Conservation (phyloP, 2,329 filamentous ascomycete genomes). For the Scedosporium aurantiacum region DNA sequence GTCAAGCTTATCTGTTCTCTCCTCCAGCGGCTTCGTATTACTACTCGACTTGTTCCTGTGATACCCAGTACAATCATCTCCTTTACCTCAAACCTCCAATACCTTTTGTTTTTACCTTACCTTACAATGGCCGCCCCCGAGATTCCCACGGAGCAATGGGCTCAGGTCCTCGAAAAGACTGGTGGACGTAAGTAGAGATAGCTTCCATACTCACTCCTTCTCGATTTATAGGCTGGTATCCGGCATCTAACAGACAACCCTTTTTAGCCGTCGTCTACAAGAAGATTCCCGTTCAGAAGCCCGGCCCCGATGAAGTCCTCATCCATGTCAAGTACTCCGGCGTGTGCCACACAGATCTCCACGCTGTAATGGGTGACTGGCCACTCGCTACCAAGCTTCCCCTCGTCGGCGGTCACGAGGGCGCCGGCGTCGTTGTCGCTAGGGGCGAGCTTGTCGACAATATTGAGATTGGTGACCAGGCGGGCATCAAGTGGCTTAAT, state of each 20-base stretch:
- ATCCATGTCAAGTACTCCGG: constrained; percentile 85
- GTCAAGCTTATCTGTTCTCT: too few species aligned
- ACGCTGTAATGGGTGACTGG: constrained; percentile 83
- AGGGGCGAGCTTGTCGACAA: constrained; percentile 67
- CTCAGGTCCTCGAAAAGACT: constrained; percentile 75
- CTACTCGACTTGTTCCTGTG: too few species aligned
- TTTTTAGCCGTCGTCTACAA: constrained; percentile 54
- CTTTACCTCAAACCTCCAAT: too few species aligned
- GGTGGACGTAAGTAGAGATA: constrained; percentile 48
- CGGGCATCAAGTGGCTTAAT: constrained; percentile 89
- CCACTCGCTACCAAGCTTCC: constrained; percentile 73
- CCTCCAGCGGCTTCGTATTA: too few species aligned
- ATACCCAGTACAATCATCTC: too few species aligned
- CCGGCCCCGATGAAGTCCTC: constrained; percentile 81
- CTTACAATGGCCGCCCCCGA: constrained; percentile 14
- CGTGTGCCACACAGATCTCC: constrained; percentile 79
- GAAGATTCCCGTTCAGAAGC: constrained; percentile 69
- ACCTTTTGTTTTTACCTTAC: background rate
- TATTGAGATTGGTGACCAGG: constrained; percentile 71
- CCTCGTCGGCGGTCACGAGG: constrained; percentile 70
- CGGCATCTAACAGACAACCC: constrained; percentile 7
- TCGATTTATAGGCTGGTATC: background rate
- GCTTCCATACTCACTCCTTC: background rate
- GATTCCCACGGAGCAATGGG: constrained; percentile 80
- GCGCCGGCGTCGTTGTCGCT: constrained; percentile 75